Base-by-base conservation (phyloP, 2,329 filamentous ascomycete species). In the Alternaria conjuncta region DNA sequence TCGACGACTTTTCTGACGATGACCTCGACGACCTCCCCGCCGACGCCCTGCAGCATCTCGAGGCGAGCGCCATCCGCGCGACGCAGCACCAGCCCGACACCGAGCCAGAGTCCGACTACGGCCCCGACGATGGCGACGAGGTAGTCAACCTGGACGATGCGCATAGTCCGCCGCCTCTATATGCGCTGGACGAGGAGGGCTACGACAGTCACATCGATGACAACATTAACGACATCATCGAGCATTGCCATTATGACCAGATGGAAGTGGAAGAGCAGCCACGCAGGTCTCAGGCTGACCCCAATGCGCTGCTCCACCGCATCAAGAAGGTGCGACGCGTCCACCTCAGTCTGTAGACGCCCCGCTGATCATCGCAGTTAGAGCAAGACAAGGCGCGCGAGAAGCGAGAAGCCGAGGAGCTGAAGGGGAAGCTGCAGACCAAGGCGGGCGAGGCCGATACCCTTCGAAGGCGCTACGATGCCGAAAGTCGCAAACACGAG, bases 381-480 rank as follows among this genome's bases (percentile, higher is more conserved):
- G 81, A 84, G 72, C 80, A 79, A 60, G 81, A 84, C 59, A 79
- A 79, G 53, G 73, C 71, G 8, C 73, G 76, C 45, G 67, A 70
- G 58, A 66, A 47, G 63, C 54, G 64, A n/a, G 64, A 70, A 49
- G 65, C 67, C 61, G 45, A 66, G 11, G 55, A 66, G 32, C 70
- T 84, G 43, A 75, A 77, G 57, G 72, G 74, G 32, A 72, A 78
- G 32, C 80, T 83, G 63, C 77, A 84, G 59, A 80, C 80, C 46
- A 91, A 92, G 70, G 83, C 87, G 18, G 92, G 92, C 54, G 92
- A 94, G 76, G 89, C 89, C 26, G 86, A 90, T 55, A 93, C 94
- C 64, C 84, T 94, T n/a, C 88, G 92, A 32, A 86, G 87, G 63
- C 92, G 92, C 63, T 85, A 88, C 44, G 86, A 90, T 54, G 90